Percentiles rank a stretch among this genome's conserved stretches.
Evolutionary conservation across 2,329 filamentous ascomycete genomes (phyloP).

Genomic region (Teratosphaeria gauchensis): DNA sequence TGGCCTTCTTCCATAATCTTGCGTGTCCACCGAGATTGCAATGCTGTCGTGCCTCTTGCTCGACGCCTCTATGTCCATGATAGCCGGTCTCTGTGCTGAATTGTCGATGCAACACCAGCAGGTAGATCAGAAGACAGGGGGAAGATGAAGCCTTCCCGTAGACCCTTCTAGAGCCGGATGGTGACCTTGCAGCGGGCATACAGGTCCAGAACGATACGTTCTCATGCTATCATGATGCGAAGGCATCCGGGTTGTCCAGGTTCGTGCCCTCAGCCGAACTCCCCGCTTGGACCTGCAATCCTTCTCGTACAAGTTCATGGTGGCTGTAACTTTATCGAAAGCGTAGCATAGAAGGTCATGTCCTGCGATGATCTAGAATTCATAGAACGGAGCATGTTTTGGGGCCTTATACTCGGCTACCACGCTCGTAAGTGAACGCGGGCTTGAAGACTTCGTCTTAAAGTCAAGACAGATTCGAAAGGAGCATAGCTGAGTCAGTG

Average conservation of each 20-base stretch:
- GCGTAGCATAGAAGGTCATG: background rate
- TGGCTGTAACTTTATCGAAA: background rate
- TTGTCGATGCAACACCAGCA: background rate
- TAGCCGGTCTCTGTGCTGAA: background rate
- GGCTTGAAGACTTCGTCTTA: background rate
- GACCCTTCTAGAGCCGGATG: background rate
- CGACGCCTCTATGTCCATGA: background rate
- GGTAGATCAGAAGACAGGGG: background rate
- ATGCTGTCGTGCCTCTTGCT: background rate
- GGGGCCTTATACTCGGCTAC: background rate
- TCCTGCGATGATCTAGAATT: background rate
- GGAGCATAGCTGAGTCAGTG: background rate
- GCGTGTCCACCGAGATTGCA: background rate
- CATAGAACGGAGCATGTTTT: background rate
- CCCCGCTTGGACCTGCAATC: background rate
- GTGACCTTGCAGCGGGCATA: background rate
- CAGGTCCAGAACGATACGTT: background rate
- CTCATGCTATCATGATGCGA: too few relatives aligned
- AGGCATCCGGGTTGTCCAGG: too few relatives aligned
- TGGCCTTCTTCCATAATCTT: slow-evolving; percentile 5
- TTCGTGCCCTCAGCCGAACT: background rate
- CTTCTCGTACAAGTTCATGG: background rate
- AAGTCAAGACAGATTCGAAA: background rate
- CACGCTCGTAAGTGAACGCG: background rate
- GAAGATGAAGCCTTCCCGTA: background rate